Evolutionary conservation across 148 eudicot species (phyloP).

Genomic region (Polygonum aviculare): DNA sequence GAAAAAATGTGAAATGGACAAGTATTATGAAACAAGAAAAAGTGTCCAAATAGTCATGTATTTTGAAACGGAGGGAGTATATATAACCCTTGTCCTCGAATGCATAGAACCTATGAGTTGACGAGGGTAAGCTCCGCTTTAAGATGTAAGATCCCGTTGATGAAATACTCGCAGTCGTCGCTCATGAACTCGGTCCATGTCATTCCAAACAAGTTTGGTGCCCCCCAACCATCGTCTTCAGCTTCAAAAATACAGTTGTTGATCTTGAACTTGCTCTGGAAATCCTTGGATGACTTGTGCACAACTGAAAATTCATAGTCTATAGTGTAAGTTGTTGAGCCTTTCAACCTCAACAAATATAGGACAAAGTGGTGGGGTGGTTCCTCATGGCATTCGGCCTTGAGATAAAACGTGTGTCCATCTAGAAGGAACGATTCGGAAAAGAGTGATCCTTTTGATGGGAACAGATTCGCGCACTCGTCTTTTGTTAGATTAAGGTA

Average conservation of each 20-base stretch:
- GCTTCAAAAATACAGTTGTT: slow-evolving; percentile 37
- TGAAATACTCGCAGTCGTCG: too few species aligned
- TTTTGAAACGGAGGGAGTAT: too few species aligned
- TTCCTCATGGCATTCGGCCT: slow-evolving; percentile 77
- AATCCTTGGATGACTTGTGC: slow-evolving; percentile 61
- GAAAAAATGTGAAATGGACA: too few species aligned
- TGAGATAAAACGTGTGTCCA: slow-evolving; percentile 71
- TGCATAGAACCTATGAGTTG: too few species aligned
- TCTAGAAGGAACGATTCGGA: slow-evolving; percentile 81
- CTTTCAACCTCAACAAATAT: slow-evolving; percentile 66
- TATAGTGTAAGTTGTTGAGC: slow-evolving; percentile 35
- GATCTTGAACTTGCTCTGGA: slow-evolving; percentile 65
- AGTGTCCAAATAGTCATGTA: too few species aligned
- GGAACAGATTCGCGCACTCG: slow-evolving; percentile 61
- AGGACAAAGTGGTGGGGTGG: slow-evolving; percentile 52
- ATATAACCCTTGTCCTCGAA: too few species aligned
- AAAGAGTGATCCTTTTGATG: slow-evolving; percentile 46
- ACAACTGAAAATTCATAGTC: slow-evolving; percentile 81
- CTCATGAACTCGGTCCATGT: slow-evolving; percentile 53
- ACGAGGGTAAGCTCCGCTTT: too few species aligned
- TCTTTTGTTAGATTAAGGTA: slow-evolving; percentile 67
- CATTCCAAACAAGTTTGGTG: slow-evolving; percentile 62
- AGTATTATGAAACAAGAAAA: too few species aligned
- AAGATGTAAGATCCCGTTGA: too few species aligned
- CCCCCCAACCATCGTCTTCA: slow-evolving; percentile 68